Base-by-base conservation (phyloP, 1,284 basidiomycete genomes). In the Leccinum solheimii region DNA sequence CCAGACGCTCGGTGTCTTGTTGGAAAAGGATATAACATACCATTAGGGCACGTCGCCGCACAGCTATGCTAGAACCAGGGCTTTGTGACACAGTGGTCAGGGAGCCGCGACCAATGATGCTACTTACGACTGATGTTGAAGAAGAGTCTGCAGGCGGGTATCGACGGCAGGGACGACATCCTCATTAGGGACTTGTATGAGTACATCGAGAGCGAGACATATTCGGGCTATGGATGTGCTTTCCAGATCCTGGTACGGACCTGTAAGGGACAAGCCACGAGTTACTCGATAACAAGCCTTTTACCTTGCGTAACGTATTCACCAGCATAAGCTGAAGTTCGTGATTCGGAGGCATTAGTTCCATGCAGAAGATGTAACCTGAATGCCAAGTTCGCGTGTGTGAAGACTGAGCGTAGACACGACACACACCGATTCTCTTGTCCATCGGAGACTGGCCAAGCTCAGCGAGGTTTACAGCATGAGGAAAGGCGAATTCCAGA, bases 301-400 rank as follows among this genome's bases (percentile, higher is more conserved):
- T 60, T 57, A 86, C 90, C 81, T 92, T 92, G 63, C 90, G 86
- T 45, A 92, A 69, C 1, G 91, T 92, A 65, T 93, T 93, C 51
- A 93, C 86, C 13, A 93, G 78, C 90, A 93, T 91, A n/a, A 93
- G 77, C 62, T 85, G 82, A 30, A 92, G 77, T 64, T 91, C 89
- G 68, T 91, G 86, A 49, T 81, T 75, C 19, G 74, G 67, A 43
- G 84, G 81, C 86, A 93, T 90, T 19, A 89, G 75, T 69, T 90
- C 85, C 50, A 80, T 75, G 68, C 90, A 92, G 69, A 91, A 92
- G 7, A 87, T 73, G 73, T 92, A 92, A 10, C 90, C 91, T 92
- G 23, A 36, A 64, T 55, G 23, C 43, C 51, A 34, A 34, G 52
- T 62, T 61, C 21, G 59, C 19, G 53, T 45, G 27, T 50, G 48